phyloP scores from a whole-genome alignment of 768 basidiomycete genomes.

The Peribolospora baueri region DNA sequence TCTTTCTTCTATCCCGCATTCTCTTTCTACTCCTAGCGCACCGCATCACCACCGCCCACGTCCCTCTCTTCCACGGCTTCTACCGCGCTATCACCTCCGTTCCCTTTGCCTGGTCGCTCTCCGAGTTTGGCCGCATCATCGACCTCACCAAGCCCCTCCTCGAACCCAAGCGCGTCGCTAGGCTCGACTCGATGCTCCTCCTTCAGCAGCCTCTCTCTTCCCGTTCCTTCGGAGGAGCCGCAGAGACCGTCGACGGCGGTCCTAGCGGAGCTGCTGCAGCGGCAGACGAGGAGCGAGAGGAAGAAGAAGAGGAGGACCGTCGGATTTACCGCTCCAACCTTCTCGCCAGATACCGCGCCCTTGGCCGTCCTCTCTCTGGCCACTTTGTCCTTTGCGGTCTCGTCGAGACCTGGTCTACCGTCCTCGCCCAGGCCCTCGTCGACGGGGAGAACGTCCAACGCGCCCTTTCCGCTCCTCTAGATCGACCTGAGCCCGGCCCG shows the following conservation, averaged over 20 bases:
- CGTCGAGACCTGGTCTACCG: slow-evolving; percentile 61
- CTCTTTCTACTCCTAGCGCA: slow-evolving; percentile 26
- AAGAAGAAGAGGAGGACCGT: not conserved
- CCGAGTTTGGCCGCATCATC: slow-evolving; percentile 39
- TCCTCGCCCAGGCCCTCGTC: slow-evolving; percentile 37
- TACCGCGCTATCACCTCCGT: slow-evolving; percentile 65
- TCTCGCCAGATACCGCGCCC: slow-evolving; percentile 41
- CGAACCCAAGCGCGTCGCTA: slow-evolving; percentile 39
- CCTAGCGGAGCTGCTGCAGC: too few species aligned
- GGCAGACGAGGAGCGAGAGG: too few species aligned
- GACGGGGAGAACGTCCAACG: too few species aligned
- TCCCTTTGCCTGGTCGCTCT: slow-evolving; percentile 43
- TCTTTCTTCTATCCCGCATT: too few species aligned
- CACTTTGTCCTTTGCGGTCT: slow-evolving; percentile 78
- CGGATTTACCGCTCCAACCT: slow-evolving; percentile 15
- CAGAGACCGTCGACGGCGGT: too few species aligned
- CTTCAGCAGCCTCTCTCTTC: not conserved
- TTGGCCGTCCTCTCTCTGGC: slow-evolving; percentile 55
- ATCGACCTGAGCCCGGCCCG: slow-evolving; percentile 6
- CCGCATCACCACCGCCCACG: slow-evolving; percentile 46
- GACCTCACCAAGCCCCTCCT: slow-evolving; percentile 36
- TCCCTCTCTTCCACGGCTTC: slow-evolving; percentile 61
- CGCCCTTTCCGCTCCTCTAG: slow-evolving; percentile 24
- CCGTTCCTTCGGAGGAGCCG: too few species aligned
- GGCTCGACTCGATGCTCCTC: slow-evolving; percentile 41